These are phyloP conservation scores for Pouteria campechiana DNA, from an alignment of 179 eudicot genomes.

Conservation along the genomic window DNA sequence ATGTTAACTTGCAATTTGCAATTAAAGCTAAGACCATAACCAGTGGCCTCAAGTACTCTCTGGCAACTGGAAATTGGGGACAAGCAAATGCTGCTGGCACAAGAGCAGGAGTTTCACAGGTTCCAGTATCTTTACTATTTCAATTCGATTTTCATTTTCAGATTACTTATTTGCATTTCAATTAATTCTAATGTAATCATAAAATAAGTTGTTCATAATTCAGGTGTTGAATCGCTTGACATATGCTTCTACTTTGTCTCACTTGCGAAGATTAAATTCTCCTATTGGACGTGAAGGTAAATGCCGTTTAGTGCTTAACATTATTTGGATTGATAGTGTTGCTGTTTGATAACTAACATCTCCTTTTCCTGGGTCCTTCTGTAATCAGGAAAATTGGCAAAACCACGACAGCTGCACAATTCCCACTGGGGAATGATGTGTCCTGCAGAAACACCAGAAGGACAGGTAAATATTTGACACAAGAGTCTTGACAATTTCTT, in stretches of 20 bases:
- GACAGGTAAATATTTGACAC: conserved; percentile 37
- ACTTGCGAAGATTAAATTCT: conserved; percentile 82
- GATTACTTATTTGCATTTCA: background rate
- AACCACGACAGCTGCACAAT: conserved; percentile 94
- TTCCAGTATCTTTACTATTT: background rate
- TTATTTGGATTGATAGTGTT: background rate
- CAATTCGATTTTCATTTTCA: background rate
- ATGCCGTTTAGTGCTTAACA: background rate
- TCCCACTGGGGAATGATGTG: conserved; percentile 99
- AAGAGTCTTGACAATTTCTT: background rate
- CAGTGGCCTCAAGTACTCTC: conserved; percentile 93
- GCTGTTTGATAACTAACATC: background rate
- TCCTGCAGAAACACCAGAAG: conserved; percentile 99
- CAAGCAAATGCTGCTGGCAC: conserved; percentile 98
- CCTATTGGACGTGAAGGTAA: conserved; percentile 92
- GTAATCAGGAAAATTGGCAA: conserved; percentile 72
- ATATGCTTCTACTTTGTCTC: conserved; percentile 93
- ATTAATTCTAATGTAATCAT: background rate
- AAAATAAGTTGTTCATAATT: too few species aligned
- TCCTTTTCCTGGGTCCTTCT: background rate
- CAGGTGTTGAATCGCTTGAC: conserved; percentile 91
- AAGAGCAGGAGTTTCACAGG: conserved; percentile 97
- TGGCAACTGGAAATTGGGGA: conserved; percentile 99
- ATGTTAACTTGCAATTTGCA: conserved; percentile 86
- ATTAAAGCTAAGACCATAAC: conserved; percentile 96